Evolutionary conservation across 306 rosid genomes (phyloP), one percentile per base, ranked within the genome.

Genomic region (Acacia melanoxylon): DNA sequence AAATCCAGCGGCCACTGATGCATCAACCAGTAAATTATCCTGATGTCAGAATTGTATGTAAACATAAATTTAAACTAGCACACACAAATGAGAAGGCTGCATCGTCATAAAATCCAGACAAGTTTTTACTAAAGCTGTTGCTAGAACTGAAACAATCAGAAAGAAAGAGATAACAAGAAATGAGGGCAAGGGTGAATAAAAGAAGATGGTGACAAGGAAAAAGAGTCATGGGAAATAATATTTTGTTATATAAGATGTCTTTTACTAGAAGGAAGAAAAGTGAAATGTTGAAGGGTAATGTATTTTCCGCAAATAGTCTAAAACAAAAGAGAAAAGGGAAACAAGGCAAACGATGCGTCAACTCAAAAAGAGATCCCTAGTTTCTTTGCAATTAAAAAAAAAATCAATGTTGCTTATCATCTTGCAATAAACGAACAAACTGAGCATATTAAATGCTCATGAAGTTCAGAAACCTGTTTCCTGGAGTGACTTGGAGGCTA

Each of bases 1-100:
- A 87, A 89, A 92, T 63, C 95, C 95, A 92, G 87, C 93, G 95
- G 81, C 96, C 99, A 87, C 99, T 95, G 98, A 95, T 92, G 94
- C 90, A 93, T 88, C 89, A 93, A 93, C 87, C 93, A 95, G 90
- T 97, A 95, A 72, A 72, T 72, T 72, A 72, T 72, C 59, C 76
- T 72, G 59, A 72, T 25, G 76, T 72, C 76, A 72, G 98, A 92
- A 86, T 89, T 83, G 62, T 91, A 90, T 78, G 82, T 86, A 90
- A 88, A 88, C 84, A 76, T 78, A 83, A 89, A 88, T 88, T 89
- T 85, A 91, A 89, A 88, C 86, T 82, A 88, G 79, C 78, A 83
- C 78, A 83, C 45, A 72, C 63, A 80, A 81, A 74, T 80, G 80
- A 70, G 56, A 70, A 70, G 44, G 75, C 54, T 42, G 56, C 56